phyloP scores from a whole-genome alignment of 345 rosid species.

The Pugionium dolabratum region DNA sequence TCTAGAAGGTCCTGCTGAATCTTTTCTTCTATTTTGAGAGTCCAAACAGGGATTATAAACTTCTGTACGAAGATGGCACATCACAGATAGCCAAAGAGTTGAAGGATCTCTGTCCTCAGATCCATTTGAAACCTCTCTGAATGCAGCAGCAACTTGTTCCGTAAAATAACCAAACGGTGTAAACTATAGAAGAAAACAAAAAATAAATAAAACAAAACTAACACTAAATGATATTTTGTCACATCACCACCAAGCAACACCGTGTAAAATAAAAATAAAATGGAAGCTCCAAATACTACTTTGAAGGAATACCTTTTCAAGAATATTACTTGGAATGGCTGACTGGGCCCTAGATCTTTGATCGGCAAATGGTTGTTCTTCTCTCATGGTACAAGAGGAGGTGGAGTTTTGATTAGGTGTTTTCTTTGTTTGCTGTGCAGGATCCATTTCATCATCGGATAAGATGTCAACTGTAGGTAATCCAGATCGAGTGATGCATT shows the following conservation, averaged over 20 bases:
- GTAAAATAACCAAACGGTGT: constrained; percentile 59
- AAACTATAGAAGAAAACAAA: constrained; percentile 45
- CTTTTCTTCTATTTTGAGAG: constrained; percentile 38
- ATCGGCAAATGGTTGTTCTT: constrained; percentile 29
- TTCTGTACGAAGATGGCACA: constrained; percentile 64
- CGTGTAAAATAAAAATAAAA: constrained; percentile 1
- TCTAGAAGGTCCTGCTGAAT: constrained; percentile 29
- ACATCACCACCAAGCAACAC: constrained; percentile 6
- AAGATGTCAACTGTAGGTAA: constrained; percentile 45
- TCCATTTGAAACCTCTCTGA: constrained; percentile 59
- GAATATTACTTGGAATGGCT: constrained; percentile 36
- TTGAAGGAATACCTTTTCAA: constrained; percentile 34
- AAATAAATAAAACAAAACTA: constrained; percentile 8
- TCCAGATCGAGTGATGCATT: constrained; percentile 72
- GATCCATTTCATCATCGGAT: constrained; percentile 41
- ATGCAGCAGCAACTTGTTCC: constrained; percentile 61
- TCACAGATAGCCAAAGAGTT: constrained; percentile 61
- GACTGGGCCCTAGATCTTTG: constrained; percentile 4
- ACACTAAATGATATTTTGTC: background rate
- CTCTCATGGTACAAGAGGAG: constrained; percentile 26
- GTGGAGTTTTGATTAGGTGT: constrained; percentile 35
- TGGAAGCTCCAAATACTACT: background rate
- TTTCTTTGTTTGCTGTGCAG: constrained; percentile 35
- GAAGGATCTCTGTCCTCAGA: constrained; percentile 57
- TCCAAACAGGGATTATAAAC: constrained; percentile 48